phyloP scores from a whole-genome alignment of 345 rosid genomes.

The Aurinia saxatilis region DNA sequence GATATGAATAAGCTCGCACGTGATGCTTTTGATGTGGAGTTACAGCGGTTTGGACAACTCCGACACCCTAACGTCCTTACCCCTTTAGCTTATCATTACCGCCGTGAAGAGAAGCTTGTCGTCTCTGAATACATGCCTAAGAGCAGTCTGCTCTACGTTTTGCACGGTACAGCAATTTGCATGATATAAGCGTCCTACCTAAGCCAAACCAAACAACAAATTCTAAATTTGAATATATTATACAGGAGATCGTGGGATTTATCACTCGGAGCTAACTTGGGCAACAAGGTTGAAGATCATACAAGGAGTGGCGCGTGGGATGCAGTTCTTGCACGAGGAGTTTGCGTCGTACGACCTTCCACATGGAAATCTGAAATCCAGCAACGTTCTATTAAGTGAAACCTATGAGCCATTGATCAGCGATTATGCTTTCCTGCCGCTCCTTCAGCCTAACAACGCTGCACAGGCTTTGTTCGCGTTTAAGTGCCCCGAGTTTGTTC shows the following conservation, averaged over 20 bases:
- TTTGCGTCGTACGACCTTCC: constrained; percentile 47
- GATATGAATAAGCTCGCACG: constrained; percentile 61
- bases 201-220: too few species aligned
- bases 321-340: constrained; percentile 53
- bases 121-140: constrained; percentile 71
- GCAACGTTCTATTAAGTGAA: constrained; percentile 55
- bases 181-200: too few species aligned
- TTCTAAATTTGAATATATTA: too few species aligned
- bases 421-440: constrained; percentile 60
- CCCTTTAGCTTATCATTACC: constrained; percentile 74
- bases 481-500: constrained; percentile 48
- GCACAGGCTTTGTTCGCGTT: constrained; percentile 47
- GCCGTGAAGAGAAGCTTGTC: constrained; percentile 78
- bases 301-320: constrained; percentile 52
- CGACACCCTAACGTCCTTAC: constrained; percentile 57
- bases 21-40: constrained; percentile 60
- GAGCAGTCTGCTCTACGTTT: constrained; percentile 66
- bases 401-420: constrained; percentile 50
- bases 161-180: constrained; percentile 95
- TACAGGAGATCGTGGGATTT: constrained; percentile 50
- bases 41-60: constrained; percentile 53
- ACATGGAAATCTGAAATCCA: constrained; percentile 87
- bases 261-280: constrained; percentile 58
- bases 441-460: constrained; percentile 30
- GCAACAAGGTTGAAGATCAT: constrained; percentile 50